These are phyloP conservation scores for Suhomyces anneliseae DNA, from an alignment of 1,139 yeast species.

Conservation along the genomic window DNA sequence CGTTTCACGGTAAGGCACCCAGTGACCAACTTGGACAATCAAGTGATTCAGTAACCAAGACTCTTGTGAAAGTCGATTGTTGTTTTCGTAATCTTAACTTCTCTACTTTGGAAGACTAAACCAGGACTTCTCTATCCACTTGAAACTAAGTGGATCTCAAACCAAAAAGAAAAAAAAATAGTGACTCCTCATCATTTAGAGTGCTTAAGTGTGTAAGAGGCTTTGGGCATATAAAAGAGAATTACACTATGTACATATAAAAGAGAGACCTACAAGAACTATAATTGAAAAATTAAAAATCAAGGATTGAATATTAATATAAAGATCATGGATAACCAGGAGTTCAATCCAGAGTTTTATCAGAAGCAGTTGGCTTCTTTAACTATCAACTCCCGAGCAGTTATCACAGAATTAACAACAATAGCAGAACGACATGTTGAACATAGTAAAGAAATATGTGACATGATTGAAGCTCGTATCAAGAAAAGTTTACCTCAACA, in stretches of 20 bases:
- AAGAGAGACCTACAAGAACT: background rate
- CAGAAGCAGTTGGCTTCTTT: slow-evolving; percentile 33
- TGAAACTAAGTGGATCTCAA: no score
- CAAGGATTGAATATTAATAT: background rate
- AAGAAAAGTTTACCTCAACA: slow-evolving; percentile 40
- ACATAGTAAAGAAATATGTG: slow-evolving; percentile 33
- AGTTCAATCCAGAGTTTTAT: slow-evolving; percentile 32
- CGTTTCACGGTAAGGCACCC: slow-evolving; percentile 4
- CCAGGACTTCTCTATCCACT: no score
- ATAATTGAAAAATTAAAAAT: no score
- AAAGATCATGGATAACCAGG: slow-evolving; percentile 1
- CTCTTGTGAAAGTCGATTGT: slow-evolving; percentile 3
- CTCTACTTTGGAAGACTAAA: background rate
- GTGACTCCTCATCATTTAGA: slow-evolving; percentile 1
- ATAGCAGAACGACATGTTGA: slow-evolving; percentile 36
- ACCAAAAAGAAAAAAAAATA: no score
- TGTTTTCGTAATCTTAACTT: slow-evolving; percentile 6
- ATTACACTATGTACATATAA: slow-evolving; percentile 1
- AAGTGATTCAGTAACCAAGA: slow-evolving; percentile 5
- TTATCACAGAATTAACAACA: slow-evolving; percentile 41
- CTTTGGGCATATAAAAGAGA: slow-evolving; percentile 4
- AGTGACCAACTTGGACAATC: slow-evolving; percentile 4
- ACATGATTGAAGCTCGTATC: slow-evolving; percentile 36
- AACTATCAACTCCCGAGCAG: slow-evolving; percentile 40
- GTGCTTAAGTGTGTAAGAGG: slow-evolving; percentile 7